Evolutionary conservation across 192 early-diverging fungal species (phyloP).

Genomic region (Hyaloraphidium curvatum): DNA sequence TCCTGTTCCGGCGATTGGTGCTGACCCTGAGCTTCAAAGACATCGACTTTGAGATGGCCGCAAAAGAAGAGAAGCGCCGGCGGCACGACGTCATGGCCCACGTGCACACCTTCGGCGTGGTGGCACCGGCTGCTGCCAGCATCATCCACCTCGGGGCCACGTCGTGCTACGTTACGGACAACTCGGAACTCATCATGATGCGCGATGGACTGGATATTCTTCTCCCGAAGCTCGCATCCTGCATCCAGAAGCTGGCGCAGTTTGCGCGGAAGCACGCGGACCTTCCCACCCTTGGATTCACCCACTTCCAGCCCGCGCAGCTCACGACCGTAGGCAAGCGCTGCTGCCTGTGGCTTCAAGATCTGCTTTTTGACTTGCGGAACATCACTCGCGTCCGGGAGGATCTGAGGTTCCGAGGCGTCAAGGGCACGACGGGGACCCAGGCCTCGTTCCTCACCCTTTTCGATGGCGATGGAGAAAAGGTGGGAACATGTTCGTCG

Average conservation of each 20-base stretch:
- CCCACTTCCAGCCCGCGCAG: constrained; percentile 98
- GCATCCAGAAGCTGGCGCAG: constrained; percentile 51
- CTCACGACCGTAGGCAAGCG: constrained; percentile 96
- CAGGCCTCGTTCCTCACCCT: constrained; percentile 93
- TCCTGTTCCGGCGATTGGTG: background rate
- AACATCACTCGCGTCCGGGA: constrained; percentile 74
- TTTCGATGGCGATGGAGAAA: constrained; percentile 82
- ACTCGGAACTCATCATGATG: constrained; percentile 95
- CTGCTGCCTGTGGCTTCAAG: constrained; percentile 89
- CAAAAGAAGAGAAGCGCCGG: constrained; percentile 75
- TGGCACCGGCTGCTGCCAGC: constrained; percentile 63
- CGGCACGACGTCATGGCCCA: constrained; percentile 99
- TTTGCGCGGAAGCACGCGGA: constrained; percentile 68
- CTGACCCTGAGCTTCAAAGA: constrained; percentile 16
- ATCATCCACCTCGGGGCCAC: constrained; percentile 98
- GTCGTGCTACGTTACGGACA: constrained; percentile 97
- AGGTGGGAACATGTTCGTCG: too few species aligned
- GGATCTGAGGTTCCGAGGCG: constrained; percentile 83
- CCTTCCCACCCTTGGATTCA: constrained; percentile 90
- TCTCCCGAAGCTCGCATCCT: constrained; percentile 66
- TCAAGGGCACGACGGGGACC: constrained; percentile 97
- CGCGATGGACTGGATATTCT: constrained; percentile 85
- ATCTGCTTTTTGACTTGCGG: constrained; percentile 85
- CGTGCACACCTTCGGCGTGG: constrained; percentile 84
- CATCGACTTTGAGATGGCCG: constrained; percentile 80